These are phyloP conservation scores for Boletus holoroseus DNA, from an alignment of 1,284 basidiomycete genomes.

Conservation along the genomic window DNA sequence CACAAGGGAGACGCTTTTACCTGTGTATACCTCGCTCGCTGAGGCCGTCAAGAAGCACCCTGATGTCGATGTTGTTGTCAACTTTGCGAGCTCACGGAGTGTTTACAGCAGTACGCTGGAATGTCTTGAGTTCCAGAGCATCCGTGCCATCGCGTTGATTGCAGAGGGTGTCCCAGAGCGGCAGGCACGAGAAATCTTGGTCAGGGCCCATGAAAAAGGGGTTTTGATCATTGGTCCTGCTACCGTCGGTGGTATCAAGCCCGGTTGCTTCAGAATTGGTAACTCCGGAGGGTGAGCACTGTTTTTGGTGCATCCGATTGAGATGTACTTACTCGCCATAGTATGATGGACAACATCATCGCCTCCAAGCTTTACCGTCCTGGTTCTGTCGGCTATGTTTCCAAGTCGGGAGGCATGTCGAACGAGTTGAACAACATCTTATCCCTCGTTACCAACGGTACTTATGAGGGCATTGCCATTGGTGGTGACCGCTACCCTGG, in stretches of 20 bases:
- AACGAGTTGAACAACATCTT: conserved; percentile 99
- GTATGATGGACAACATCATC: conserved; percentile 99
- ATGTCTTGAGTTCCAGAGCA: conserved; percentile 67
- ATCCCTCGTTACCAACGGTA: conserved; percentile 95
- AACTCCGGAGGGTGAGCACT: conserved; percentile 86
- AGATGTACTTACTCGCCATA: conserved; percentile 27
- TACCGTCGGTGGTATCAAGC: conserved; percentile 99
- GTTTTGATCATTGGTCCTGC: conserved; percentile 98
- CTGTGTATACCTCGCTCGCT: conserved; percentile 90
- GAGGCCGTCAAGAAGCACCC: conserved; percentile 95
- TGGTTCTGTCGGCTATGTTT: conserved; percentile 97
- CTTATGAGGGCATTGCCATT: conserved; percentile 99
- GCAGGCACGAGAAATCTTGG: conserved; percentile 94
- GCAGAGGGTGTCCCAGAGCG: conserved; percentile 99
- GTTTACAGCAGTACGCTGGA: conserved; percentile 95
- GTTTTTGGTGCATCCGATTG: background rate
- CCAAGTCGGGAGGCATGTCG: conserved; percentile 99
- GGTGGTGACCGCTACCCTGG: conserved; percentile 99
- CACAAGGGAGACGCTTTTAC: conserved; percentile 96
- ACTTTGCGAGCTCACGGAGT: conserved; percentile 94
- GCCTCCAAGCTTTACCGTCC: conserved; percentile 97
- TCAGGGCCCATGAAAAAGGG: conserved; percentile 79
- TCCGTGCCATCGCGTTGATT: conserved; percentile 84
- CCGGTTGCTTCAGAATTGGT: conserved; percentile 98
- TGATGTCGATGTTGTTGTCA: conserved; percentile 96